Percentiles rank a stretch among this genome's conserved stretches.
These are phyloP conservation scores for Lyophyllum shimeji DNA, from an alignment of 768 basidiomycete species.

Conservation along the genomic window DNA sequence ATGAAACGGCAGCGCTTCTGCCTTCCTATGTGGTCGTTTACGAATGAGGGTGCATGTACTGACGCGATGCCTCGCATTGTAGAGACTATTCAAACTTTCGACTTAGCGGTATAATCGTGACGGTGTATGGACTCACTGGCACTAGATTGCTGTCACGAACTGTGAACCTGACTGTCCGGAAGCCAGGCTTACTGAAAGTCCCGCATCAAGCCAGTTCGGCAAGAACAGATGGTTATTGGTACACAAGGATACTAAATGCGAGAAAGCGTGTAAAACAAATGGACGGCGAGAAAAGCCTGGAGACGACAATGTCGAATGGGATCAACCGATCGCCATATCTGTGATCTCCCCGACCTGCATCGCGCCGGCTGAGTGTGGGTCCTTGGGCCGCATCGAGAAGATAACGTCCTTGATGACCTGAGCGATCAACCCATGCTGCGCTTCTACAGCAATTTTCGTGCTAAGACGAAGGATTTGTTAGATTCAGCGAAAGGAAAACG, in stretches of 20 bases:
- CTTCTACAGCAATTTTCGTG: slow-evolving; percentile 85
- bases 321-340: slow-evolving; percentile 47
- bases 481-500: not conserved
- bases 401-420: slow-evolving; percentile 93
- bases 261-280: not conserved
- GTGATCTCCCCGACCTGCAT: slow-evolving; percentile 37
- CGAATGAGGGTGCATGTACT: too few species aligned
- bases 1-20: too few species aligned
- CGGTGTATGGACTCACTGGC: too few species aligned
- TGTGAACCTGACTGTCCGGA: too few species aligned
- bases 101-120: too few species aligned
- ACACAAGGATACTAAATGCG: not conserved
- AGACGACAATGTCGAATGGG: not conserved
- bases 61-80: too few species aligned
- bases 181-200: too few species aligned
- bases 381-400: slow-evolving; percentile 63
- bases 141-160: too few species aligned
- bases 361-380: slow-evolving; percentile 13
- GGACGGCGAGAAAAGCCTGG: not conserved
- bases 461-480: slow-evolving; percentile 36
- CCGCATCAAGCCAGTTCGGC: too few species aligned
- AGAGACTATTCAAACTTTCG: too few species aligned
- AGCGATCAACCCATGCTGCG: slow-evolving; percentile 90
- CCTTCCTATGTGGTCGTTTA: too few species aligned
- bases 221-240: not conserved